Percentiles rank a stretch among this genome's conserved stretches.
phyloP scores from a whole-genome alignment of 2,329 filamentous ascomycete species.

The Aspergillus floridensis region DNA sequence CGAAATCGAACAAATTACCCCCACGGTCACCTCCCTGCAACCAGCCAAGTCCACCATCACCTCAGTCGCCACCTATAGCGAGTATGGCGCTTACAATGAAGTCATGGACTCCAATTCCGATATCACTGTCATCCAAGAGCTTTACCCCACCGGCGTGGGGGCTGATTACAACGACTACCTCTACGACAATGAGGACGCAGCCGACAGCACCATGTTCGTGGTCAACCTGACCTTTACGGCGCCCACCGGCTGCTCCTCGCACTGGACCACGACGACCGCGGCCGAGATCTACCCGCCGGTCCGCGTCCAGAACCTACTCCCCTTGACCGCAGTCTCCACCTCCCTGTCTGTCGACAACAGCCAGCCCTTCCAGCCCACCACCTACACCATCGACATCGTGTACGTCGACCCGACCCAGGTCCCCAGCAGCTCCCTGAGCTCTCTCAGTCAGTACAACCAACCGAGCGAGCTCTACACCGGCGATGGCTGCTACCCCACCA shows the following conservation, averaged over 20 bases:
- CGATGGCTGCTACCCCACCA: constrained; percentile 12
- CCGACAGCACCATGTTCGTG: constrained; percentile 22
- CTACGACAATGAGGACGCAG: constrained; percentile 2
- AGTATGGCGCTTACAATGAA: constrained; percentile 5
- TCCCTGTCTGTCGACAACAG: constrained; percentile 24
- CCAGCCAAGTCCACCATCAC: constrained; percentile 27
- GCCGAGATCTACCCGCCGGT: constrained; percentile 20
- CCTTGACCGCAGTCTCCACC: constrained; percentile 21
- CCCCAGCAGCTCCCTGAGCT: constrained; percentile 18
- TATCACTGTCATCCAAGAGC: constrained; percentile 26
- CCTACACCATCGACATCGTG: constrained; percentile 24
- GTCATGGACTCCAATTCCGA: neutral
- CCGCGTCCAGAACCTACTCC: constrained; percentile 17
- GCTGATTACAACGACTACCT: constrained; percentile 1
- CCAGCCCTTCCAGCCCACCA: constrained; percentile 25
- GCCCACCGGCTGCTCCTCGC: constrained; percentile 27
- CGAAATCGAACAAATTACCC: constrained; percentile 19
- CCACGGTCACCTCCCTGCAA: constrained; percentile 23
- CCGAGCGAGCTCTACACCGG: constrained; percentile 19
- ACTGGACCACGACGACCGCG: constrained; percentile 27
- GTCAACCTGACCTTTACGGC: constrained; percentile 30
- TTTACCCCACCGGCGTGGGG: constrained; percentile 29
- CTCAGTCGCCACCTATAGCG: constrained; percentile 10
- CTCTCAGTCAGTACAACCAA: constrained; percentile 20
- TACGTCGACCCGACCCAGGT: constrained; percentile 32